Evolutionary conservation across 2,329 filamentous ascomycete genomes (phyloP).

Genomic region (Bisporella sp.): DNA sequence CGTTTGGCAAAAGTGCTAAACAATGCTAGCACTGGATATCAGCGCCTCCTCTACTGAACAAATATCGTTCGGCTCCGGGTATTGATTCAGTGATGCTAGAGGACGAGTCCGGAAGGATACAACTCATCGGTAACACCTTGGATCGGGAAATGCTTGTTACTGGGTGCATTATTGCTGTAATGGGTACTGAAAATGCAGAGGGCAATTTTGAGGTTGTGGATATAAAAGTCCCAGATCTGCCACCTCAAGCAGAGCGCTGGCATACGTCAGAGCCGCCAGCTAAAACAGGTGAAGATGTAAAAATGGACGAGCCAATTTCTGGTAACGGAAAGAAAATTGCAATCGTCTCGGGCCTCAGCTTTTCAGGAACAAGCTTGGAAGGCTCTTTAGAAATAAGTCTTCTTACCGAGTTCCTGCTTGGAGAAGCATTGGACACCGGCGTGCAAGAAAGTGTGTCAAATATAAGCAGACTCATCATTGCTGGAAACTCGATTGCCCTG

Average conservation of each 20-base stretch:
- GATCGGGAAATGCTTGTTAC: conserved; percentile 71
- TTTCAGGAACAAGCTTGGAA: conserved; percentile 66
- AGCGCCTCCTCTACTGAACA: conserved; percentile 67
- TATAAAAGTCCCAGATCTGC: conserved; percentile 78
- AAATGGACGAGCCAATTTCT: conserved; percentile 39
- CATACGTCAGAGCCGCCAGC: conserved; percentile 47
- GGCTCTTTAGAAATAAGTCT: conserved; percentile 71
- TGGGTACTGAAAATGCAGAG: conserved; percentile 88
- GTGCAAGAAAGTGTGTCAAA: conserved; percentile 53
- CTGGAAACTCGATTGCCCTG: conserved; percentile 71
- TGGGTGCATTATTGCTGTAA: conserved; percentile 86
- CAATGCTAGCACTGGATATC: conserved; percentile 72
- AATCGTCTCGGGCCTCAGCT: conserved; percentile 80
- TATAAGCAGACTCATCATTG: conserved; percentile 83
- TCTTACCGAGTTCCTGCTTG: conserved; percentile 79
- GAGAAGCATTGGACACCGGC: conserved; percentile 60
- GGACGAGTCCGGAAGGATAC: conserved; percentile 87
- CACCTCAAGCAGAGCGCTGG: conserved; percentile 78
- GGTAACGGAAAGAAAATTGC: conserved; percentile 55
- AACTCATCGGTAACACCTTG: conserved; percentile 66
- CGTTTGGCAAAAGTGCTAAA: no score
- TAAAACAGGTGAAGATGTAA: conserved; percentile 43
- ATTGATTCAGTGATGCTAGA: conserved; percentile 76
- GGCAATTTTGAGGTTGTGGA: conserved; percentile 92
- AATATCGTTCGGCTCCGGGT: conserved; percentile 59